These are phyloP conservation scores for Ettlia oleoabundans DNA, from an alignment of 139 green algal species.

Conservation along the genomic window DNA sequence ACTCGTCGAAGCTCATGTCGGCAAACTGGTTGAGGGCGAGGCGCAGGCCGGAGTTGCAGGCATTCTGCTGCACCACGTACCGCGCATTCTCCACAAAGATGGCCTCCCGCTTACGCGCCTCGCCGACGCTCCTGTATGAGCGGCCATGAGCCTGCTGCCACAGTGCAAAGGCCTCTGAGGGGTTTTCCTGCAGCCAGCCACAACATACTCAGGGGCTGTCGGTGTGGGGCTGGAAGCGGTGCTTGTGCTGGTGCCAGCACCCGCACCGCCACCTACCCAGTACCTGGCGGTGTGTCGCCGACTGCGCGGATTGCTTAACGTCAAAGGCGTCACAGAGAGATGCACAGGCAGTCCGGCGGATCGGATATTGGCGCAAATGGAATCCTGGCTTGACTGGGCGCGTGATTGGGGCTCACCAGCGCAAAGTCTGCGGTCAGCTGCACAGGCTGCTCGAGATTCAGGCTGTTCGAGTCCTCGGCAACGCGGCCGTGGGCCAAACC, in stretches of 20 bases:
- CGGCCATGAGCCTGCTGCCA: slow-evolving; percentile 29
- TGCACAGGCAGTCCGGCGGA: too few relatives aligned
- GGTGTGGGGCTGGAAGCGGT: background rate
- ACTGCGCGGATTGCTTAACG: too few relatives aligned
- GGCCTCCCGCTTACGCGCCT: slow-evolving; percentile 1
- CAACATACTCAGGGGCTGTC: too few relatives aligned
- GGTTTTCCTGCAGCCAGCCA: slow-evolving; percentile 46
- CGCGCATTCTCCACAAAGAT: slow-evolving; percentile 45
- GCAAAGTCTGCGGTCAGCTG: slow-evolving; percentile 30
- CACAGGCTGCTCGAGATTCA: background rate
- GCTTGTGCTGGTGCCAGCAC: background rate
- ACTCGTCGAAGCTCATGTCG: slow-evolving; percentile 90
- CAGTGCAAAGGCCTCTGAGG: slow-evolving; percentile 30
- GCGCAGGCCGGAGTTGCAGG: slow-evolving; percentile 35
- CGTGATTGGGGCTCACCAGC: slow-evolving; percentile 21
- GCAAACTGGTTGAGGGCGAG: slow-evolving; percentile 91
- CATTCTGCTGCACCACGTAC: slow-evolving; percentile 45
- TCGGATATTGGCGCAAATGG: background rate
- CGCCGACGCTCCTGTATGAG: slow-evolving; percentile 31
- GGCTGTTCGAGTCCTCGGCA: background rate
- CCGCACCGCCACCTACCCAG: too few relatives aligned
- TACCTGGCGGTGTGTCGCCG: too few relatives aligned
- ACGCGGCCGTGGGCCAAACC: background rate
- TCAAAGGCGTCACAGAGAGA: too few relatives aligned
- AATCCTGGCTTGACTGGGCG: background rate